Conservation (phyloP, 345 rosid genomes). For the Ceriops decandra region DNA sequence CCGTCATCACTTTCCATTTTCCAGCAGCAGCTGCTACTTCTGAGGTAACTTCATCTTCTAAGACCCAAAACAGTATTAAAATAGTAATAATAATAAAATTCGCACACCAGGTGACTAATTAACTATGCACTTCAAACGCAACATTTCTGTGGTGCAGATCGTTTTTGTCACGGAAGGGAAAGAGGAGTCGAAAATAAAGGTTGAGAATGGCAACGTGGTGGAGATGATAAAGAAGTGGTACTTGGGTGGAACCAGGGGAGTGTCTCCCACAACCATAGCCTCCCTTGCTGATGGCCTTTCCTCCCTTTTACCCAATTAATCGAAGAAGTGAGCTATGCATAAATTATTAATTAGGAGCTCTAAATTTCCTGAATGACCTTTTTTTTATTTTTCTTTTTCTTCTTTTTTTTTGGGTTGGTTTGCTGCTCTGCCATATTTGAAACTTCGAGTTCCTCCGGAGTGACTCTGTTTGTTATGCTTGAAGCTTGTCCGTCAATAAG, state of each 20-base stretch:
- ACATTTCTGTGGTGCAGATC: slow-evolving; percentile 33
- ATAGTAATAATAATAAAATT: neutral
- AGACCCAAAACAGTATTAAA: neutral
- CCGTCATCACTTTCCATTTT: slow-evolving; percentile 70
- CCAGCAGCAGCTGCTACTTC: slow-evolving; percentile 44
- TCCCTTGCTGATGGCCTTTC: slow-evolving; percentile 56
- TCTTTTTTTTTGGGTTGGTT: too few species aligned
- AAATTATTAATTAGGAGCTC: too few species aligned
- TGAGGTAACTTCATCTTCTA: slow-evolving; percentile 37
- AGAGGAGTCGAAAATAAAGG: slow-evolving; percentile 51
- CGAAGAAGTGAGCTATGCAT: too few species aligned
- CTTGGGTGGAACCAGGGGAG: slow-evolving; percentile 68
- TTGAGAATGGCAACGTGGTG: slow-evolving; percentile 70
- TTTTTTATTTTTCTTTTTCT: too few species aligned
- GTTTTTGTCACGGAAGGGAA: slow-evolving; percentile 57
- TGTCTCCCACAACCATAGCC: slow-evolving; percentile 63
- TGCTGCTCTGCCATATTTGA: too few species aligned
- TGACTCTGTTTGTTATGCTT: too few species aligned
- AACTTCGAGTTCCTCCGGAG: too few species aligned
- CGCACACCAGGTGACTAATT: neutral
- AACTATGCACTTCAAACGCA: neutral
- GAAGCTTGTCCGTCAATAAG: too few species aligned
- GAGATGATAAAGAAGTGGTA: slow-evolving; percentile 89
- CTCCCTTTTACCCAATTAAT: slow-evolving; percentile 32
- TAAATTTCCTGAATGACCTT: too few species aligned